Conservation (phyloP, 1,284 basidiomycete species). For the Apiotrichum siamense region DNA sequence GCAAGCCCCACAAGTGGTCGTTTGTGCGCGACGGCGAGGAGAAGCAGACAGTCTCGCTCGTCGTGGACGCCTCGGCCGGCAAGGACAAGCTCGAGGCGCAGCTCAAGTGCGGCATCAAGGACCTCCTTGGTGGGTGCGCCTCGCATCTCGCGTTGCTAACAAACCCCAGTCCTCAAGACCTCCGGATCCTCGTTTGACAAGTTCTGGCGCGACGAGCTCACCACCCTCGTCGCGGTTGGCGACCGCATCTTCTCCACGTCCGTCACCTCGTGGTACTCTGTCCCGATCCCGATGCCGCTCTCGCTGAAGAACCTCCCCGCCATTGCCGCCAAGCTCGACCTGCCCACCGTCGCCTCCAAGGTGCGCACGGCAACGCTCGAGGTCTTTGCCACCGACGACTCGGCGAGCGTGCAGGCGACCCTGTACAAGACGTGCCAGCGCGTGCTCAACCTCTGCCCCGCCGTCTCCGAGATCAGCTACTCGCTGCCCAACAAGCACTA, state of each 20-base stretch:
- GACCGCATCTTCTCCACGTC: conserved; percentile 87
- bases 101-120: conserved; percentile 64
- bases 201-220: conserved; percentile 81
- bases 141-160: background rate
- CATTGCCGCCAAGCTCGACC: conserved; percentile 59
- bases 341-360: conserved; percentile 51
- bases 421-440: conserved; percentile 80
- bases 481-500: conserved; percentile 90
- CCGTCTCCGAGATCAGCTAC: conserved; percentile 63
- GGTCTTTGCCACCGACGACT: conserved; percentile 78
- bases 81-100: conserved; percentile 53
- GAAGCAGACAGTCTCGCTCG: conserved; percentile 64
- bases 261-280: conserved; percentile 65
- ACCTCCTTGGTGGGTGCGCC: conserved; percentile 62
- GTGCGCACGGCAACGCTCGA: conserved; percentile 68
- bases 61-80: conserved; percentile 60
- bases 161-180: conserved; percentile 70
- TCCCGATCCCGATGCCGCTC: conserved; percentile 50
- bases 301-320: conserved; percentile 50
- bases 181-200: conserved; percentile 78
- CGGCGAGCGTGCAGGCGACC: conserved; percentile 89
- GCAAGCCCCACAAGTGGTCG: conserved; percentile 65
- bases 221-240: conserved; percentile 59
- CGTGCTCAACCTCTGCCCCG: conserved; percentile 61
- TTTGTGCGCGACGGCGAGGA: conserved; percentile 89